phyloP scores from a whole-genome alignment of 768 basidiomycete genomes.

The Cystobasidium onofrii region DNA sequence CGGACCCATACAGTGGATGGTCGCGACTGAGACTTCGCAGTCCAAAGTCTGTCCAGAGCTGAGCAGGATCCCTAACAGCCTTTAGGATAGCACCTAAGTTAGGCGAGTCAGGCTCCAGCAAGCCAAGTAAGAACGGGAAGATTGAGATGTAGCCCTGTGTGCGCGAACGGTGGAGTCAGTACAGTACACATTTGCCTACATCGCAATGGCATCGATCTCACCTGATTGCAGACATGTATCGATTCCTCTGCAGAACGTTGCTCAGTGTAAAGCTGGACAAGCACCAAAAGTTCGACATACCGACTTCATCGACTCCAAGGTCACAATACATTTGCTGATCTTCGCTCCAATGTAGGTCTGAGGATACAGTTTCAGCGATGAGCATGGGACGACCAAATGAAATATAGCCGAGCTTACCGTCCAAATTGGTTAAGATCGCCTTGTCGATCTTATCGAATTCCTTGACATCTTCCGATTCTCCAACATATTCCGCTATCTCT shows the following conservation, averaged over 20 bases:
- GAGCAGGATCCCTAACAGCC: slow-evolving; percentile 65
- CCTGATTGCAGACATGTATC: slow-evolving; percentile 72
- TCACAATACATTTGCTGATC: slow-evolving; percentile 90
- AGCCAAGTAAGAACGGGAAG: slow-evolving; percentile 80
- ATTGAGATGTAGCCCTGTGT: slow-evolving; percentile 72
- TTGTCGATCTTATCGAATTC: slow-evolving; percentile 69
- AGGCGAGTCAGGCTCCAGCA: slow-evolving; percentile 67
- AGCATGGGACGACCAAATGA: not conserved
- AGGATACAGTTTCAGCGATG: not conserved
- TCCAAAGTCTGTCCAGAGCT: slow-evolving; percentile 86
- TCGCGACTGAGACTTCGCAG: slow-evolving; percentile 77
- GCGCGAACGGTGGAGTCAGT: no score
- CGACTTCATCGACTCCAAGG: slow-evolving; percentile 70
- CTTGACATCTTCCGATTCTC: slow-evolving; percentile 71
- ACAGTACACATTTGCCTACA: no score
- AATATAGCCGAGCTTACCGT: slow-evolving; percentile 52
- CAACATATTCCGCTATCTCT: slow-evolving; percentile 76
- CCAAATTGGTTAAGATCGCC: slow-evolving; percentile 75
- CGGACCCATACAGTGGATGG: slow-evolving; percentile 80
- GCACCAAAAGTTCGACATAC: slow-evolving; percentile 47
- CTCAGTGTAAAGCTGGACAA: not conserved
- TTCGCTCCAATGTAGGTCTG: slow-evolving; percentile 89
- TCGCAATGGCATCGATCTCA: not conserved
- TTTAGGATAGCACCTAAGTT: slow-evolving; percentile 75
- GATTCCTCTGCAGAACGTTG: slow-evolving; percentile 63